Conservation (phyloP, 1,284 basidiomycete species). For the Rhodotorula glutinis region DNA sequence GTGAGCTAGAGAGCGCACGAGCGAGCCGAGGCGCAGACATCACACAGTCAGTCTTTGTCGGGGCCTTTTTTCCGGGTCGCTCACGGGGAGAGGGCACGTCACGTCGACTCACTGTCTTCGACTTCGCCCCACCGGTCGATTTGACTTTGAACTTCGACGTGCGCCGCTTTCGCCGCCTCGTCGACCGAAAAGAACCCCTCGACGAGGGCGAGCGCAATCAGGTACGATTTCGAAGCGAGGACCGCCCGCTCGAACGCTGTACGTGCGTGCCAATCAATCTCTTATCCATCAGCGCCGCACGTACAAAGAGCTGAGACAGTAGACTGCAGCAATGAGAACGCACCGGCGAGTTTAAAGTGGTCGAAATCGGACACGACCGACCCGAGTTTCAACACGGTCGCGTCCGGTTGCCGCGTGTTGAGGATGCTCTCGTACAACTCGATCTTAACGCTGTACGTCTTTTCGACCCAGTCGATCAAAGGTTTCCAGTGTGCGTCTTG, state of each 20-base stretch:
- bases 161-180: constrained; percentile 76
- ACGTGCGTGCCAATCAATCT: too few species aligned
- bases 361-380: constrained; percentile 63
- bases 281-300: too few species aligned
- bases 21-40: not conserved
- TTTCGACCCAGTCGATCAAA: constrained; percentile 71
- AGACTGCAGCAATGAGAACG: too few species aligned
- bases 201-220: constrained; percentile 81
- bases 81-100: not conserved
- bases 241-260: constrained; percentile 90
- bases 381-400: constrained; percentile 62
- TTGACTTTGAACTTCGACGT: constrained; percentile 92
- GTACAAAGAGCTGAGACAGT: too few species aligned
- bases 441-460: constrained; percentile 65
- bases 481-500: constrained; percentile 90
- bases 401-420: constrained; percentile 63
- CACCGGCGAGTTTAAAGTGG: constrained; percentile 82
- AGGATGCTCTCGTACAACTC: constrained; percentile 67
- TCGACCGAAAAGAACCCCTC: constrained; percentile 72
- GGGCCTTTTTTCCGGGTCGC: not conserved
- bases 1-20: constrained; percentile 60
- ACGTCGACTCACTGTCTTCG: constrained; percentile 94
- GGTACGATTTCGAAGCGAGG: constrained; percentile 85
- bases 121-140: constrained; percentile 98
- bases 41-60: constrained; percentile 2